Base-by-base conservation (phyloP, 169 alveolate species). In the Plasmodium reichenowi region DNA sequence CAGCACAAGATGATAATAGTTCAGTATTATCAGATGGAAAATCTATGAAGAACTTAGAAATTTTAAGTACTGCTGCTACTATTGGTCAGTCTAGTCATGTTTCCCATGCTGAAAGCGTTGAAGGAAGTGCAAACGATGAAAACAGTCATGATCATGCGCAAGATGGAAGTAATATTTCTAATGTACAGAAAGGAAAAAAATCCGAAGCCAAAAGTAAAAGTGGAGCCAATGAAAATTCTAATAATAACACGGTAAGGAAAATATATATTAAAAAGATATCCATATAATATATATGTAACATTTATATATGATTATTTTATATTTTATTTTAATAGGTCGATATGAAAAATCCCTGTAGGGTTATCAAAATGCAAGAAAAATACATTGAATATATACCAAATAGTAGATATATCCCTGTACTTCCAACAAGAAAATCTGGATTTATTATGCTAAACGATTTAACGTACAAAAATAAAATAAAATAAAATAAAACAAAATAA, bases 341-440 rank as follows among this genome's bases (percentile, higher is more conserved):
- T 72, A 83, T 96, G 71, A 92, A 92, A 52, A 98, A 98, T 88
- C 99, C 99, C 26, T 95, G 97, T 64, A 95, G 99, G 91, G 96
- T 98, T 29, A 80, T 98, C 20, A 97, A 97, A 50, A 93, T 88
- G 72, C 98, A 98, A 92, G 97, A 94, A 58, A 89, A 95, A 80
- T 78, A 88, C 60, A 94, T 97, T n/a, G 95, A 73, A 59, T 95
- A 56, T 89, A 90, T 22, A 89, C 93, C 78, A 83, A 94, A 66
- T 62, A 38, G 74, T 17, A 94, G 98, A 88, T 98, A 92, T 88
- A 76, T 87, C 48, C 99, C 99, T 2, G 93, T 97, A 32, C 89
- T 96, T 52, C 92, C 95, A 62, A 92, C 93, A 83, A 91, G 98
- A 74, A 94, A 93, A 73, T 90, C 92, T 20, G 98, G 98, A 32